A percentile compares a stretch with the other conserved stretches of the same genome.
Evolutionary conservation across 2,329 filamentous ascomycete species (phyloP).

Genomic region (Lecanicillium sp.): DNA sequence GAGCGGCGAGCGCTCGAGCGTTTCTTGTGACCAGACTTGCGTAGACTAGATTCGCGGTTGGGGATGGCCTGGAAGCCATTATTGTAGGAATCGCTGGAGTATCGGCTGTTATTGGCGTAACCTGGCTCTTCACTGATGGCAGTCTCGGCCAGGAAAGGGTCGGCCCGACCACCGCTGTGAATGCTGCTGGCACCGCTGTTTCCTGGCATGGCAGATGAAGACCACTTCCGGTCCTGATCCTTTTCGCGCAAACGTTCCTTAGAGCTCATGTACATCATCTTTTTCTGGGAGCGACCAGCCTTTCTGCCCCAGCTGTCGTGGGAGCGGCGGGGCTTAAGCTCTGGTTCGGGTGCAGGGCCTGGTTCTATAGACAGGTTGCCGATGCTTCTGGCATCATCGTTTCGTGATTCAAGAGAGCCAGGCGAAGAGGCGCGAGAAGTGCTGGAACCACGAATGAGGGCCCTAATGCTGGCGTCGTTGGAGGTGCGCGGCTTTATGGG

Average conservation of each 20-base stretch:
- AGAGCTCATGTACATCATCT: conserved; percentile 68
- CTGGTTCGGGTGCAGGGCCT: conserved; percentile 39
- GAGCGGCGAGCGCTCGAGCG: conserved; percentile 46
- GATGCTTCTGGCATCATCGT: conserved; percentile 56
- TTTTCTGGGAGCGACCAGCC: conserved; percentile 45
- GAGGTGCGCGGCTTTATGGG: conserved; percentile 44
- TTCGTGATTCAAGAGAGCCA: conserved; percentile 47
- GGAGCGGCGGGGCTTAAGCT: conserved; percentile 48
- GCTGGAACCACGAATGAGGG: conserved; percentile 45
- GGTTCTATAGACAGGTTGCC: conserved; percentile 60
- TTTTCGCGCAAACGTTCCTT: conserved; percentile 59
- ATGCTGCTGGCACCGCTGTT: conserved; percentile 34
- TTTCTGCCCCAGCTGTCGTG: conserved; percentile 59
- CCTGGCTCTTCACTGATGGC: conserved; percentile 51
- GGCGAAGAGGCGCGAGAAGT: conserved; percentile 53
- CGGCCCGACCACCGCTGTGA: conserved; percentile 32
- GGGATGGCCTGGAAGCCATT: conserved; percentile 53
- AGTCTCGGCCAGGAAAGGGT: conserved; percentile 47
- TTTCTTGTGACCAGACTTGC: conserved; percentile 50
- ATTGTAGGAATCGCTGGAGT: conserved; percentile 19
- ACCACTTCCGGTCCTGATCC: conserved; percentile 55
- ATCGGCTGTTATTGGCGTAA: conserved; percentile 23
- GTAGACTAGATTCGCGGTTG: conserved; percentile 60
- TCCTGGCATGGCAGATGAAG: conserved; percentile 24
- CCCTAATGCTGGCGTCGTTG: conserved; percentile 38